Evolutionary conservation across 2,329 filamentous ascomycete genomes (phyloP).

Genomic region (Colletotrichum sp.): DNA sequence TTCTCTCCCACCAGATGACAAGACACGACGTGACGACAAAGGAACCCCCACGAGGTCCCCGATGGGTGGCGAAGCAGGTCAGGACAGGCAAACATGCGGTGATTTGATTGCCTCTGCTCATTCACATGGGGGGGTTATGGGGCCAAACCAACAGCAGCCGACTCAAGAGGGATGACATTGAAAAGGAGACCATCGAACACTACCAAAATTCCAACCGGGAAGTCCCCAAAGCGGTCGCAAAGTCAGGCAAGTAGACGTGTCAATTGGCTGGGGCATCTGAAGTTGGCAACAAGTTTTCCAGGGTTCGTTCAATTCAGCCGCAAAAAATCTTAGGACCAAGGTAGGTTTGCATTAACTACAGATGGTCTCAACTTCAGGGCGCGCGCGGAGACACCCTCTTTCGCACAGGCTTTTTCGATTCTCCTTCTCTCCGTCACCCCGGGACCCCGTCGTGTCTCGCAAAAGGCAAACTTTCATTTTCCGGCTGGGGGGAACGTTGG

Average conservation of each 20-base stretch:
- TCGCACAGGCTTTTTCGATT: neutral
- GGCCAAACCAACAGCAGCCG: neutral
- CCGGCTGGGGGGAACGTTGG: neutral
- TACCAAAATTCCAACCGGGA: neutral
- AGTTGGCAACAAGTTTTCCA: neutral
- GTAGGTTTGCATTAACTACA: neutral
- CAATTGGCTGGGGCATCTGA: neutral
- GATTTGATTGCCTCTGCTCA: neutral
- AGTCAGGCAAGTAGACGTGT: neutral
- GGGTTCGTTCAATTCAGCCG: neutral
- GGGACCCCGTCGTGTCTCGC: neutral
- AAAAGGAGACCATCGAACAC: neutral
- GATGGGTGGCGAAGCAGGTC: neutral
- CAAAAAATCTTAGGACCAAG: neutral
- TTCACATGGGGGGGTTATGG: neutral
- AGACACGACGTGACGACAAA: neutral
- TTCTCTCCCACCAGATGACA: neutral
- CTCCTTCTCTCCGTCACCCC: neutral
- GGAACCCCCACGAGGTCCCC: neutral
- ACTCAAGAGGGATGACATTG: neutral
- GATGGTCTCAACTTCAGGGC: slow-evolving; percentile 1
- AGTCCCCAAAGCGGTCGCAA: slow-evolving; percentile 5
- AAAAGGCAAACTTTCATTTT: neutral
- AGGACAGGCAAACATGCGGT: neutral
- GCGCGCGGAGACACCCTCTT: neutral